Evolutionary conservation across 768 basidiomycete species (phyloP).

Genomic region (Hypholoma fasciculare): DNA sequence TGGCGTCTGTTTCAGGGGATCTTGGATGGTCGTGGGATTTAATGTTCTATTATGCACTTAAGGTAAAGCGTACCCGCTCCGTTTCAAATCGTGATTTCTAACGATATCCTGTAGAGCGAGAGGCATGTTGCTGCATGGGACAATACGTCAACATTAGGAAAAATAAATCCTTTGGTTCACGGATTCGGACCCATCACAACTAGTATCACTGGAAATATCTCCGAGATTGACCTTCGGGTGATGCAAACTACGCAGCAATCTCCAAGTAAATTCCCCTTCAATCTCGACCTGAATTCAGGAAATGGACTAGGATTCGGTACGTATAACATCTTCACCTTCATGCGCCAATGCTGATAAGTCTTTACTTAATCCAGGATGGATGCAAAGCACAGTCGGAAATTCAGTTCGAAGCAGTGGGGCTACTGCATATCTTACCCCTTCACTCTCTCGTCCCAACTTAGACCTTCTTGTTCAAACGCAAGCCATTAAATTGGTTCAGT

Average conservation of each 20-base stretch:
- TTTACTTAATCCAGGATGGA: slow-evolving; percentile 31
- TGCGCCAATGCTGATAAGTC: slow-evolving; percentile 27
- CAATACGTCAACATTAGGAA: slow-evolving; percentile 26
- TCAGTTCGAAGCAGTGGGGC: slow-evolving; percentile 35
- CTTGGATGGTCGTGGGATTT: slow-evolving; percentile 43
- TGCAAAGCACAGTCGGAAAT: slow-evolving; percentile 29
- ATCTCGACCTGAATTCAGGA: slow-evolving; percentile 36
- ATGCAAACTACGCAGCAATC: slow-evolving; percentile 27
- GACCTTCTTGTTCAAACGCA: slow-evolving; percentile 33
- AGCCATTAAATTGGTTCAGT: slow-evolving; percentile 25
- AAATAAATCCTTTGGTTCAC: slow-evolving; percentile 32
- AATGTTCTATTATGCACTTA: slow-evolving; percentile 28
- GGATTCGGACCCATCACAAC: slow-evolving; percentile 25
- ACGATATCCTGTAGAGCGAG: slow-evolving; percentile 7
- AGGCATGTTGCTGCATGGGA: slow-evolving; percentile 22
- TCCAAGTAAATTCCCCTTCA: slow-evolving; percentile 31
- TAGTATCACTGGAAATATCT: slow-evolving; percentile 23
- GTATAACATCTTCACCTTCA: slow-evolving; percentile 2
- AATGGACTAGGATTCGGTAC: slow-evolving; percentile 18
- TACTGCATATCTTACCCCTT: slow-evolving; percentile 31
- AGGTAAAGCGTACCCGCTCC: slow-evolving; percentile 15
- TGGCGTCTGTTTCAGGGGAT: slow-evolving; percentile 46
- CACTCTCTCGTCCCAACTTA: slow-evolving; percentile 31
- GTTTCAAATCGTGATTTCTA: slow-evolving; percentile 6
- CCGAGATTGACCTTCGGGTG: slow-evolving; percentile 24